A percentile compares a stretch with the other conserved stretches of the same genome.
phyloP scores from a whole-genome alignment of 2,329 filamentous ascomycete species.

The Madurella fahalii region DNA sequence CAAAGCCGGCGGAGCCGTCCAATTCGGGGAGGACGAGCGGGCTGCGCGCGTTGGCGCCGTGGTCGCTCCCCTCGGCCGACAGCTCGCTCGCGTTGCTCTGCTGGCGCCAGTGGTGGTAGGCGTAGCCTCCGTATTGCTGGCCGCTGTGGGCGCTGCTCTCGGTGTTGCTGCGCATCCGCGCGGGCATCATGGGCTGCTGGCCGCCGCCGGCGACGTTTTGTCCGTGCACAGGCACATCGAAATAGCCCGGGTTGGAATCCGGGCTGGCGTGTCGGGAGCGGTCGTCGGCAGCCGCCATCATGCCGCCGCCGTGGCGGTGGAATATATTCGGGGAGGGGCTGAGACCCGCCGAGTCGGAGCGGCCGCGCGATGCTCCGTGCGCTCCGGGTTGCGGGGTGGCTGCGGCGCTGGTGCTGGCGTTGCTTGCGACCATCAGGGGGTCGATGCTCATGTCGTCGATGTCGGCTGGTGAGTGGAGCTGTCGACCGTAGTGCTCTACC shows the following conservation, averaged over 20 bases:
- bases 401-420: constrained; percentile 10
- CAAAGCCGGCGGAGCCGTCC: constrained; percentile 14
- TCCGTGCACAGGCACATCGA: constrained; percentile 18
- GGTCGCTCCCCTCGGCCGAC: constrained; percentile 33
- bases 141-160: constrained; percentile 35
- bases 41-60: constrained; percentile 19
- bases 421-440: constrained; percentile 33
- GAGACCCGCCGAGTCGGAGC: constrained; percentile 21
- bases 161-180: constrained; percentile 29
- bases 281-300: constrained; percentile 18
- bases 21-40: constrained; percentile 31
- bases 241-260: constrained; percentile 27
- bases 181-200: constrained; percentile 15
- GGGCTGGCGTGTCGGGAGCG: constrained; percentile 24
- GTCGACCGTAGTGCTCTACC: constrained; percentile 33
- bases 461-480: constrained; percentile 40
- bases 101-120: constrained; percentile 36
- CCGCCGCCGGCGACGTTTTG: constrained; percentile 20
- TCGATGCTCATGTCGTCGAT: constrained; percentile 41
- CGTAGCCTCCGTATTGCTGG: constrained; percentile 16
- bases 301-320: not conserved
- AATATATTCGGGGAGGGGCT: constrained; percentile 20
- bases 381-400: constrained; percentile 12
- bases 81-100: constrained; percentile 43
- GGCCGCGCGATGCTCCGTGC: constrained; percentile 6